These are phyloP conservation scores for Eutrema salsugineum DNA, from an alignment of 441 rosid genomes.

Conservation along the genomic window DNA sequence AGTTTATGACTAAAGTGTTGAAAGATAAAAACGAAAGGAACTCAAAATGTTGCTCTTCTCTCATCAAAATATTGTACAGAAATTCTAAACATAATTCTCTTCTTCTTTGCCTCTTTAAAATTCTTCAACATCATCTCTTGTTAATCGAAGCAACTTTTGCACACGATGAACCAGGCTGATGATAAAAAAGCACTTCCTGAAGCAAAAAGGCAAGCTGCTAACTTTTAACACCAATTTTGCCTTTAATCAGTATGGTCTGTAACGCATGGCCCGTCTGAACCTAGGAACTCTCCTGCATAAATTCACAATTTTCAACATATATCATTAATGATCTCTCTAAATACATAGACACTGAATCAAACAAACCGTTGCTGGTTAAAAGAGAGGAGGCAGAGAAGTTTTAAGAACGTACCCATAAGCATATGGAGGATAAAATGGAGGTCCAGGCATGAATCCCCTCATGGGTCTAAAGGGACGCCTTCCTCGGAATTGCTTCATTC, in stretches of 20 bases:
- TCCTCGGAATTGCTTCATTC: slow-evolving; percentile 72
- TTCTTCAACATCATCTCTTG: slow-evolving; percentile 15
- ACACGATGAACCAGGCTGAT: not conserved
- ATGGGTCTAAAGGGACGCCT: slow-evolving; percentile 59
- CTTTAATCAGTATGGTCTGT: slow-evolving; percentile 58
- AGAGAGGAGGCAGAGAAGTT: not conserved
- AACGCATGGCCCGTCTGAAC: slow-evolving; percentile 68
- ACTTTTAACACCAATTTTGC: not conserved
- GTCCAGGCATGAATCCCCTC: slow-evolving; percentile 61
- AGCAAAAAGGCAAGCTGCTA: slow-evolving; percentile 7
- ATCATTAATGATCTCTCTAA: not conserved
- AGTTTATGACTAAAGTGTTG: slow-evolving; percentile 1
- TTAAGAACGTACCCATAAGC: slow-evolving; percentile 55
- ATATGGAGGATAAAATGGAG: slow-evolving; percentile 49
- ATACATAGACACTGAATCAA: not conserved
- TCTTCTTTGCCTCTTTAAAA: not conserved
- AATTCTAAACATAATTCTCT: slow-evolving; percentile 9
- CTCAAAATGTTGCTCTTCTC: slow-evolving; percentile 12
- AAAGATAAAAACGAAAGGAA: not conserved
- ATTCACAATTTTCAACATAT: not conserved
- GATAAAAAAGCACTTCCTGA: slow-evolving; percentile 6
- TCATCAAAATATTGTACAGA: slow-evolving; percentile 25
- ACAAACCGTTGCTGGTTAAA: not conserved
- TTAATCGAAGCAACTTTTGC: not conserved
- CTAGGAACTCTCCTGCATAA: slow-evolving; percentile 69